Evolutionary conservation across 1,139 yeast species (phyloP).

Genomic region (Hanseniaspora uvarum): DNA sequence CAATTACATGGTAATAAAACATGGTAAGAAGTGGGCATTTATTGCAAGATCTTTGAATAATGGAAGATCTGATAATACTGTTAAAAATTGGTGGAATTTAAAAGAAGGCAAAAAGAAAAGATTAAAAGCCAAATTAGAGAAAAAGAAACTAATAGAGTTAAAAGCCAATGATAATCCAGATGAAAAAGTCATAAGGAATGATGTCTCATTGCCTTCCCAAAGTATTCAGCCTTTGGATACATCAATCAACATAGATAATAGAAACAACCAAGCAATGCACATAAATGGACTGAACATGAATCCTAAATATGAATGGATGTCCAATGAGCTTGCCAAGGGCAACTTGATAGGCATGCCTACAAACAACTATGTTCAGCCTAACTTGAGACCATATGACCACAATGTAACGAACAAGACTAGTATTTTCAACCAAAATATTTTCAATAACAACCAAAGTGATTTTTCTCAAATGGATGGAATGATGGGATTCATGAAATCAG

Average conservation of each 20-base stretch:
- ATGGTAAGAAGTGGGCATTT: conserved; percentile 92
- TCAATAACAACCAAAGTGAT: neutral
- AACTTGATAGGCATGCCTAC: conserved; percentile 1
- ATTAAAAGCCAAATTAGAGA: conserved; percentile 9
- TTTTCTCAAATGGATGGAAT: neutral
- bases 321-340: conserved; percentile 2
- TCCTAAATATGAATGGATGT: conserved; percentile 1
- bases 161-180: neutral
- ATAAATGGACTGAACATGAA: neutral
- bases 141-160: neutral
- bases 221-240: neutral
- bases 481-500: neutral
- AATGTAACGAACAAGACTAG: neutral
- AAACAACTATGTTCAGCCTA: neutral
- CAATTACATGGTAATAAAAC: conserved; percentile 63
- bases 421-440: neutral
- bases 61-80: conserved; percentile 82
- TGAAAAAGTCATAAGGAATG: too few relatives aligned
- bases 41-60: conserved; percentile 69
- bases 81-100: conserved; percentile 95
- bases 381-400: neutral
- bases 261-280: neutral
- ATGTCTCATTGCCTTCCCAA: neutral
- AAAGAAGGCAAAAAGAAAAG: conserved; percentile 62
- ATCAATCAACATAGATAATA: neutral